These are phyloP conservation scores for Teratosphaeriaceae sp. DNA, from an alignment of 2,329 filamentous ascomycete genomes.

Conservation along the genomic window DNA sequence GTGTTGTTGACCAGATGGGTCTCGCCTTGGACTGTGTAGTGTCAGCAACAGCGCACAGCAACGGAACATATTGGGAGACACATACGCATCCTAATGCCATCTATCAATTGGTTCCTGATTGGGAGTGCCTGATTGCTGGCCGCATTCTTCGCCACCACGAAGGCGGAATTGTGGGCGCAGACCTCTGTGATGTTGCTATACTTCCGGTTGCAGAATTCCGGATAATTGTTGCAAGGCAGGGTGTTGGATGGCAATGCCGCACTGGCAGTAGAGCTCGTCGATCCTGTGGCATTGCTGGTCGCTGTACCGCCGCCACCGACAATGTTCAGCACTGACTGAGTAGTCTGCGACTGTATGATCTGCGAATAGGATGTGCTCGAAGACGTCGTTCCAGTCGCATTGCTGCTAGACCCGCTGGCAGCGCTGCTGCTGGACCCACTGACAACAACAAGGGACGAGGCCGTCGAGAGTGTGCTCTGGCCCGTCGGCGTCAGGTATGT, in stretches of 20 bases:
- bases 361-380: constrained; percentile 22
- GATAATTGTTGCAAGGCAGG: constrained; percentile 65
- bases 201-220: constrained; percentile 67
- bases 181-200: constrained; percentile 80
- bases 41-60: background rate
- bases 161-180: constrained; percentile 75
- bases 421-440: constrained; percentile 27
- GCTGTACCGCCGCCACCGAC: constrained; percentile 12
- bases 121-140: constrained; percentile 67
- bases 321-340: constrained; percentile 18
- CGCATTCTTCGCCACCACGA: constrained; percentile 61
- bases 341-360: constrained; percentile 16
- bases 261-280: constrained; percentile 15
- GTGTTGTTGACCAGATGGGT: constrained; percentile 50
- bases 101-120: constrained; percentile 67
- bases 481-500: constrained; percentile 21
- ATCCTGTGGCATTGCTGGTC: too few species aligned
- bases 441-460: background rate
- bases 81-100: constrained; percentile 59
- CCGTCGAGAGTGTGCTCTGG: constrained; percentile 17
- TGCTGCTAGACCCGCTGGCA: constrained; percentile 37
- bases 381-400: background rate
- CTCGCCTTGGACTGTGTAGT: constrained; percentile 50
- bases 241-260: constrained; percentile 55
- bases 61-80: constrained; percentile 4